These are phyloP conservation scores for Quercus bicolor DNA, from an alignment of 306 rosid species.

Conservation along the genomic window DNA sequence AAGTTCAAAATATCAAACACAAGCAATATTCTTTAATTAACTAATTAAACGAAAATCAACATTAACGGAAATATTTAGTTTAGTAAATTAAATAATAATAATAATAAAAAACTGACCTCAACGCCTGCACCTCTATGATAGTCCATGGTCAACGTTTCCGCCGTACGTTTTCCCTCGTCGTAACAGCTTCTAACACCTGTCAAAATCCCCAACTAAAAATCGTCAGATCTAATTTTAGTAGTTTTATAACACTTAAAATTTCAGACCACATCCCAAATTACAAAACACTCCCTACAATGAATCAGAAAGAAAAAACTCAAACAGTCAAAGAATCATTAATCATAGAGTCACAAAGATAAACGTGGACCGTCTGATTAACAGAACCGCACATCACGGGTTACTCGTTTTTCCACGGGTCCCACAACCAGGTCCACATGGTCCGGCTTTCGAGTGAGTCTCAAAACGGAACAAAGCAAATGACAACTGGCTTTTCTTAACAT, in stretches of 20 bases:
- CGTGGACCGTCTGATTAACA: slow-evolving; percentile 14
- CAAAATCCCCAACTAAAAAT: not conserved
- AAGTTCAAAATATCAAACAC: too few relatives aligned
- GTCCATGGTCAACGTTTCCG: slow-evolving; percentile 98
- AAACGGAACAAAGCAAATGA: not conserved
- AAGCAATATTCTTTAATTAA: too few relatives aligned
- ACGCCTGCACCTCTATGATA: slow-evolving; percentile 93
- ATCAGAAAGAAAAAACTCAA: too few relatives aligned
- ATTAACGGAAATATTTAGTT: too few relatives aligned
- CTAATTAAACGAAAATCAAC: not conserved
- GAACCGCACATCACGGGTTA: slow-evolving; percentile 49
- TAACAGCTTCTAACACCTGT: slow-evolving; percentile 99
- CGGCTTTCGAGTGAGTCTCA: not conserved
- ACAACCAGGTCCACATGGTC: slow-evolving; percentile 19
- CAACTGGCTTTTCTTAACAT: not conserved
- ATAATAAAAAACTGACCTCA: slow-evolving; percentile 40
- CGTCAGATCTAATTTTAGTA: not conserved
- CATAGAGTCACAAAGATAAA: too few relatives aligned
- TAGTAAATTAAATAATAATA: not conserved
- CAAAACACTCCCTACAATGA: not conserved
- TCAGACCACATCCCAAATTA: not conserved
- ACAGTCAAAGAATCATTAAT: too few relatives aligned
- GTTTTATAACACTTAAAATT: not conserved
- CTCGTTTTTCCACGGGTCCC: slow-evolving; percentile 22
- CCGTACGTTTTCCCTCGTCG: slow-evolving; percentile 99